Conservation (phyloP, 192 early-diverging fungal species). For the Coemansia sp. region DNA sequence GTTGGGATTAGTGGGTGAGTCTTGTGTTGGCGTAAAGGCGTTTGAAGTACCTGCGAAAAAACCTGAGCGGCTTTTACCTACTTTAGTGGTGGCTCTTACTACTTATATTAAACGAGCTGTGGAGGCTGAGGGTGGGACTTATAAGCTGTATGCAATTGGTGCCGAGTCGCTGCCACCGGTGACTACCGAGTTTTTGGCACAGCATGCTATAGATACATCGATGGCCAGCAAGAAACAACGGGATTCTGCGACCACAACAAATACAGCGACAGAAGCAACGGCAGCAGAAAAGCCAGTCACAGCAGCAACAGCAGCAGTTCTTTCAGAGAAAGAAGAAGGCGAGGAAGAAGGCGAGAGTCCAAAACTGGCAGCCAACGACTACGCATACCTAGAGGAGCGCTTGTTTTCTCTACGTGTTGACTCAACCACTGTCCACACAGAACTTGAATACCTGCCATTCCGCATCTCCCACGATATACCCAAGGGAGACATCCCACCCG, state of each 20-base stretch:
- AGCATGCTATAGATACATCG: constrained; percentile 8
- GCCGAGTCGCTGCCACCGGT: constrained; percentile 34
- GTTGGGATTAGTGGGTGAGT: constrained; percentile 31
- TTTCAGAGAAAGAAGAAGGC: too few species aligned
- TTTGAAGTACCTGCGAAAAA: constrained; percentile 26
- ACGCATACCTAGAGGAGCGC: constrained; percentile 48
- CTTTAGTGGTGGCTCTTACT: constrained; percentile 35
- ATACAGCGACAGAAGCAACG: not conserved
- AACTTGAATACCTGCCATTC: constrained; percentile 45
- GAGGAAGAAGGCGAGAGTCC: not conserved
- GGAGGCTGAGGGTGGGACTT: constrained; percentile 15
- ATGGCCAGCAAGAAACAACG: constrained; percentile 1
- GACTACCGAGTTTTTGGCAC: constrained; percentile 25
- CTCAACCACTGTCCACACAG: constrained; percentile 12
- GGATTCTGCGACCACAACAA: not conserved
- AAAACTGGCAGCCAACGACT: constrained; percentile 31
- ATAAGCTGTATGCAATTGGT: constrained; percentile 41
- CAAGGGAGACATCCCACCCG: constrained; percentile 29
- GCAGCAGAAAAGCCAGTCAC: not conserved
- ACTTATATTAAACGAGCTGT: constrained; percentile 36
- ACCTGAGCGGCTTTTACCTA: too few species aligned
- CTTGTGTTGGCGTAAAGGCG: constrained; percentile 47
- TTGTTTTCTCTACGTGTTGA: constrained; percentile 22
- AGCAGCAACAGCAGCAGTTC: too few species aligned
- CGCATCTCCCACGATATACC: constrained; percentile 48